Evolutionary conservation across 1,284 basidiomycete species (phyloP).

Genomic region (Sporisorium reilianum): DNA sequence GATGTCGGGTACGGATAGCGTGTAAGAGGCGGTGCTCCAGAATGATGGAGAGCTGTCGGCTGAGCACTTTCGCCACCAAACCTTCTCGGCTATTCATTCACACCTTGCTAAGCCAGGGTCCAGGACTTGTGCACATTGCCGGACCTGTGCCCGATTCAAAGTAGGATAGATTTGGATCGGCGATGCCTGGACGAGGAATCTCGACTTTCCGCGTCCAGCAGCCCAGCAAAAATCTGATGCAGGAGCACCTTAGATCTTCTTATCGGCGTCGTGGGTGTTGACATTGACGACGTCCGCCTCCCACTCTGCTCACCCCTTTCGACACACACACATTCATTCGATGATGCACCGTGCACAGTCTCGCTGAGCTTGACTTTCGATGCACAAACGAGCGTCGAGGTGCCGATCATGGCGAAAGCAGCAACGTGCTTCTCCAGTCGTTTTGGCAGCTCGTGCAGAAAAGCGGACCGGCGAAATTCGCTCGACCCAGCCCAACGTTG

Average conservation of each 20-base stretch:
- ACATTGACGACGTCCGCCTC: not conserved
- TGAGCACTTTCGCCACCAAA: constrained; percentile 10
- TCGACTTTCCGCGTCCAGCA: constrained; percentile 2
- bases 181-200: no score
- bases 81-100: constrained; percentile 19
- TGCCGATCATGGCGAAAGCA: no score
- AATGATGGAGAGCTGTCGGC: not conserved
- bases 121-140: not conserved
- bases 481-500: not conserved
- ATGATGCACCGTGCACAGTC: not conserved
- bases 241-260: constrained; percentile 16
- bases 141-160: constrained; percentile 6
- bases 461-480: constrained; percentile 9
- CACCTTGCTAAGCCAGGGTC: constrained; percentile 3
- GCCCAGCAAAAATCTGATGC: constrained; percentile 1
- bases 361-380: not conserved
- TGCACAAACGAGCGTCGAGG: no score
- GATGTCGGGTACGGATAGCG: not conserved
- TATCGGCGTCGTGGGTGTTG: constrained; percentile 4
- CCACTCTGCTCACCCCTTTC: not conserved
- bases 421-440: not conserved
- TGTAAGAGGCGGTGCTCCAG: no score
- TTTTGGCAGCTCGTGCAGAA: not conserved
- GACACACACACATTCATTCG: not conserved
- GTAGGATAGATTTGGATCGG: no score